phyloP scores from a whole-genome alignment of 306 rosid species.

The Elaeagnus macrophylla region DNA sequence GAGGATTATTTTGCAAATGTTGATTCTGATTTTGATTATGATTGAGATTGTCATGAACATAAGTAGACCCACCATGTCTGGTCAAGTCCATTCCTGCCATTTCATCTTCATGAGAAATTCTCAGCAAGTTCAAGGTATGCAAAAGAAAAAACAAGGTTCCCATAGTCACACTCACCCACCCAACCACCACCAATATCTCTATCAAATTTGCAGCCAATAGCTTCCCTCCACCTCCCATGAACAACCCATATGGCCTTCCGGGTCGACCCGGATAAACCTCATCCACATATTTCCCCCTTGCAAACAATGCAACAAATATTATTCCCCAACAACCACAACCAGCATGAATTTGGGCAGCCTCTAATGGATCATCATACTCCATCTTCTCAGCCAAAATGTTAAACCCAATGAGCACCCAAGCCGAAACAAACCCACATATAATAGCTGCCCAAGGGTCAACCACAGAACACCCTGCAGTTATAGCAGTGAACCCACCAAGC shows the following conservation, averaged over 20 bases:
- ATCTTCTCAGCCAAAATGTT: slow-evolving; percentile 39
- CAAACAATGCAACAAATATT: slow-evolving; percentile 42
- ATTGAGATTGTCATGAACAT: slow-evolving; percentile 14
- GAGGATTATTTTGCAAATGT: no score
- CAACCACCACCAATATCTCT: slow-evolving; percentile 26
- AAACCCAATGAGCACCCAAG: slow-evolving; percentile 45
- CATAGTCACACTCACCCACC: slow-evolving; percentile 51
- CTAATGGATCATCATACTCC: slow-evolving; percentile 48
- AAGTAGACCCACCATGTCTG: slow-evolving; percentile 50
- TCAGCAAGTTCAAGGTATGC: slow-evolving; percentile 31
- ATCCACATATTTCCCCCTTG: slow-evolving; percentile 33
- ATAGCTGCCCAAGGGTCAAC: slow-evolving; percentile 64
- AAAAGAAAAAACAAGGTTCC: slow-evolving; percentile 37
- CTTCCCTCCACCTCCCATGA: slow-evolving; percentile 45
- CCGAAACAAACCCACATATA: slow-evolving; percentile 51
- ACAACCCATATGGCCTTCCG: slow-evolving; percentile 37
- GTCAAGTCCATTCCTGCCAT: slow-evolving; percentile 53
- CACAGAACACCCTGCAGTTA: slow-evolving; percentile 46
- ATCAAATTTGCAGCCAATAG: slow-evolving; percentile 43
- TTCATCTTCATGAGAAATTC: slow-evolving; percentile 41
- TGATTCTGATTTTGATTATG: no score
- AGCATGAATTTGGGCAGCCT: slow-evolving; percentile 55
- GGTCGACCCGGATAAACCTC: slow-evolving; percentile 34
- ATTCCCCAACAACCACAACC: slow-evolving; percentile 62
- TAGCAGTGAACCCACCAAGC: slow-evolving; percentile 58